Percentiles rank a stretch among this genome's conserved stretches.
phyloP scores from a whole-genome alignment of 2,329 filamentous ascomycete genomes.

The Hortaea werneckii region DNA sequence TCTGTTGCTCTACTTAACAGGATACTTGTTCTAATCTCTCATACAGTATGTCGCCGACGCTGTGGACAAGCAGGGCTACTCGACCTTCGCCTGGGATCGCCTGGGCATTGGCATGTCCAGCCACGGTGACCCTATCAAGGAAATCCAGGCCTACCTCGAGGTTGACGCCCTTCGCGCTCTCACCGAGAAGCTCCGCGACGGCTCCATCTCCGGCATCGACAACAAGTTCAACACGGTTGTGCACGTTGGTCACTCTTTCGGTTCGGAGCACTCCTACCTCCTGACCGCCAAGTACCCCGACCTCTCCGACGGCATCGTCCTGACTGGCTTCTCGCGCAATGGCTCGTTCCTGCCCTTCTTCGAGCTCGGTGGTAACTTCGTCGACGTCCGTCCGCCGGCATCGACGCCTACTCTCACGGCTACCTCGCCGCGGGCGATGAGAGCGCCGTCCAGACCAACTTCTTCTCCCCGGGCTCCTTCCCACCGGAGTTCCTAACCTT shows the following conservation, averaged over 20 bases:
- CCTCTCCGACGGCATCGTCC: conserved; percentile 47
- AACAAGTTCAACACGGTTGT: conserved; percentile 36
- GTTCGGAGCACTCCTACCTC: conserved; percentile 48
- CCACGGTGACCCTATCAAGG: conserved; percentile 48
- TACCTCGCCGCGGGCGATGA: conserved; percentile 44
- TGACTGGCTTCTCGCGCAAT: conserved; percentile 51
- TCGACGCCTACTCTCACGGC: conserved; percentile 32
- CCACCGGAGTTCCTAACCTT: conserved; percentile 43
- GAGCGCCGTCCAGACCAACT: conserved; percentile 42
- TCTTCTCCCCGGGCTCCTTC: conserved; percentile 42
- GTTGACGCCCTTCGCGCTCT: conserved; percentile 47
- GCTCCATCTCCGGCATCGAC: conserved; percentile 34
- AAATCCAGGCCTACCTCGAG: conserved; percentile 50
- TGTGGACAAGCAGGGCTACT: conserved; percentile 45
- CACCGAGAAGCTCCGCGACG: conserved; percentile 40
- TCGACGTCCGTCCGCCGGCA: conserved; percentile 21
- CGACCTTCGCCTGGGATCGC: conserved; percentile 52
- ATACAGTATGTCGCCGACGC: conserved; percentile 44
- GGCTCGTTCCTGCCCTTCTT: conserved; percentile 32
- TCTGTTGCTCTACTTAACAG: not conserved
- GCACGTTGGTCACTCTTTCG: conserved; percentile 57
- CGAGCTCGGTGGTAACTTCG: conserved; percentile 22
- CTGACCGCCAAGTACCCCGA: conserved; percentile 44
- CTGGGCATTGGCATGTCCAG: conserved; percentile 51
- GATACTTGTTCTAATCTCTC: too few relatives aligned